Base-by-base conservation (phyloP, 2,329 filamentous ascomycete genomes). In the Penicillium expansum region DNA sequence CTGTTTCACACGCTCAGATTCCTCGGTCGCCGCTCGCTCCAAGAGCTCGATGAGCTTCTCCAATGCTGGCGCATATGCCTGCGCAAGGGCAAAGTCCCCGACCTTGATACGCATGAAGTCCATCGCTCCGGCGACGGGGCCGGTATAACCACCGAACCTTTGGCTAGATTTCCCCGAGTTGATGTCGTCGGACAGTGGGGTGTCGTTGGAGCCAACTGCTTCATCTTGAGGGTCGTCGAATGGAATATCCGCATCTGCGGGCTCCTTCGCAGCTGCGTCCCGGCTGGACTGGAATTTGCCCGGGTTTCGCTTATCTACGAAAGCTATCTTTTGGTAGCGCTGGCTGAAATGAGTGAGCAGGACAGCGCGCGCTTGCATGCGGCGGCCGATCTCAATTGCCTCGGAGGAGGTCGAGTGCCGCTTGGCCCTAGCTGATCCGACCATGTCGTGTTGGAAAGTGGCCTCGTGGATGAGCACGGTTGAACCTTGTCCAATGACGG, bases 341-440 rank as follows among this genome's bases (percentile, higher is more conserved):
- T 99, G 94, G 54, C 88, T 92, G 76, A 99, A 99, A 73, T 99
- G 94, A 8, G 94, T 99, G 48, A 99, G 81, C 54, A 99, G 77
- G 16, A 94, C 87, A 16, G 90, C 82, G 62, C 87, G 84, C 0
- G 92, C 94, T 29, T 83, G 75, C 94, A 99, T 99, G 44, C 80
- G 76, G 13, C 83, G 81, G 1, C 88, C 93, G 3, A 97, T 83
- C 43, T 80, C 81, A 4, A 99, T 82, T 1, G 94, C 94, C 77
- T 99, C 94, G 14, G 83, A 83, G 60, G 92, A 90, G 9, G 94
- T 99, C 38, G 84, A 90, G 78, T 99, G 94, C 69, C 89, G 92
- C 83, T 99, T 99, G 50, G 88, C 90, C 29, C 82, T 71, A 4
- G 94, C 94, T 67, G 97, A 92, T 16, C 82, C 84, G 38, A 75